Evolutionary conservation across 805 yeast species (phyloP).

Genomic region (Ogataea paradorogensis): DNA sequence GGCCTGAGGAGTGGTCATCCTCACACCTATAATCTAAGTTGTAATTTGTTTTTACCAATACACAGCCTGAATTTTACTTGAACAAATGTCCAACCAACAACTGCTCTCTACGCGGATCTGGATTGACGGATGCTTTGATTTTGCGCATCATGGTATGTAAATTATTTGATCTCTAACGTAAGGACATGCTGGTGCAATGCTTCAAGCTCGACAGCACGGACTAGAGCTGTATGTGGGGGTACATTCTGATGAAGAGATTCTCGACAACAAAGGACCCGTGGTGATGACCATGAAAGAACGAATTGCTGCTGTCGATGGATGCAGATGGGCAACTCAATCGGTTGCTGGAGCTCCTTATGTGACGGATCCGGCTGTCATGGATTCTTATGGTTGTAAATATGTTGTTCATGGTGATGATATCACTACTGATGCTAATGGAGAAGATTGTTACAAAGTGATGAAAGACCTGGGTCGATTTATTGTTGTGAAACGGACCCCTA

Average conservation of each 20-base stretch:
- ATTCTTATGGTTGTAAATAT: constrained; percentile 67
- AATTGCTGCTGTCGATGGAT: constrained; percentile 78
- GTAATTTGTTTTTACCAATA: too few relatives aligned
- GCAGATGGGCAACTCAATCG: constrained; percentile 80
- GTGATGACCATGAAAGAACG: constrained; percentile 87
- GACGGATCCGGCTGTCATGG: constrained; percentile 80
- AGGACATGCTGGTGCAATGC: constrained; percentile 91
- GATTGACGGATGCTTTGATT: constrained; percentile 98
- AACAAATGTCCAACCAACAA: constrained; percentile 4
- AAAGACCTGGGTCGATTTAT: constrained; percentile 83
- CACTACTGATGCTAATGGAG: constrained; percentile 93
- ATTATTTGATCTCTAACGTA: background rate
- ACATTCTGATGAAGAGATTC: constrained; percentile 87
- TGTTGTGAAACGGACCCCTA: constrained; percentile 91
- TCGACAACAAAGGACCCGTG: constrained; percentile 83
- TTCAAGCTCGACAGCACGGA: constrained; percentile 87
- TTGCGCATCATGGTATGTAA: constrained; percentile 81
- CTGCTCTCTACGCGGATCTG: constrained; percentile 55
- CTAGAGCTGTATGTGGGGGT: constrained; percentile 78
- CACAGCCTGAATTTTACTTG: constrained; percentile 4
- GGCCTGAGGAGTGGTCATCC: too few relatives aligned
- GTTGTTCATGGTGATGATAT: constrained; percentile 99
- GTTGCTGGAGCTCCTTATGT: constrained; percentile 88
- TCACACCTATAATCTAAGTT: too few relatives aligned
- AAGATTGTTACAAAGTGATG: constrained; percentile 83